A percentile compares a stretch with the other conserved stretches of the same genome.
Evolutionary conservation across 2,329 filamentous ascomycete genomes (phyloP).

Genomic region (Mycosphaerella sp.): DNA sequence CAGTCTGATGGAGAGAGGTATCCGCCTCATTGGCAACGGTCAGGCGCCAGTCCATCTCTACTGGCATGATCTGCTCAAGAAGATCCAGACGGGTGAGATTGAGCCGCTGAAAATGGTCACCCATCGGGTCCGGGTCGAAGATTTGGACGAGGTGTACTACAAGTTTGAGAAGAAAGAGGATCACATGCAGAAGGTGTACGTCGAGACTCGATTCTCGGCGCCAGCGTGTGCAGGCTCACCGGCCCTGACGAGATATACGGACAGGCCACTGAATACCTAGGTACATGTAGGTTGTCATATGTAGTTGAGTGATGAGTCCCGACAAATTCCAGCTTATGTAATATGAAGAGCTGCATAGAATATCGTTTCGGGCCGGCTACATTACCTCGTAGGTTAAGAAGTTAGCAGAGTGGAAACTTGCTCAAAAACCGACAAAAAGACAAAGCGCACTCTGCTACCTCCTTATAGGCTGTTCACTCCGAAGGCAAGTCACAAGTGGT

Average conservation of each 20-base stretch:
- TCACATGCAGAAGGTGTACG: constrained; percentile 74
- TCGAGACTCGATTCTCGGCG: constrained; percentile 53
- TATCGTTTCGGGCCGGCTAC: no score
- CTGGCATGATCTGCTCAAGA: constrained; percentile 68
- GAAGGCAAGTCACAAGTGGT: no score
- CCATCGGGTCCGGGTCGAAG: constrained; percentile 57
- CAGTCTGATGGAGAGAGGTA: constrained; percentile 77
- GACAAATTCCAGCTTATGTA: no score
- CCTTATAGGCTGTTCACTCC: no score
- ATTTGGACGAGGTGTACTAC: constrained; percentile 48
- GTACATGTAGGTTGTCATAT: not conserved
- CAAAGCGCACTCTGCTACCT: no score
- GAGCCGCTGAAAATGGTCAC: constrained; percentile 75
- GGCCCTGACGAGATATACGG: constrained; percentile 41
- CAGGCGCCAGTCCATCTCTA: constrained; percentile 74
- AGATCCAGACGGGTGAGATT: constrained; percentile 61
- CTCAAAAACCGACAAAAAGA: no score
- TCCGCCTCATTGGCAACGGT: constrained; percentile 65
- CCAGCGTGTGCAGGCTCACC: constrained; percentile 48
- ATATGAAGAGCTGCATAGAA: no score
- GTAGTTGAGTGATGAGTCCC: no score
- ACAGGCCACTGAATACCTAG: not conserved
- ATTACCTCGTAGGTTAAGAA: no score
- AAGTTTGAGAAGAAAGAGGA: constrained; percentile 66
- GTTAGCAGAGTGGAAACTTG: no score